Base-by-base conservation (phyloP, 2,329 filamentous ascomycete genomes). In the Aschersonia sp. region DNA sequence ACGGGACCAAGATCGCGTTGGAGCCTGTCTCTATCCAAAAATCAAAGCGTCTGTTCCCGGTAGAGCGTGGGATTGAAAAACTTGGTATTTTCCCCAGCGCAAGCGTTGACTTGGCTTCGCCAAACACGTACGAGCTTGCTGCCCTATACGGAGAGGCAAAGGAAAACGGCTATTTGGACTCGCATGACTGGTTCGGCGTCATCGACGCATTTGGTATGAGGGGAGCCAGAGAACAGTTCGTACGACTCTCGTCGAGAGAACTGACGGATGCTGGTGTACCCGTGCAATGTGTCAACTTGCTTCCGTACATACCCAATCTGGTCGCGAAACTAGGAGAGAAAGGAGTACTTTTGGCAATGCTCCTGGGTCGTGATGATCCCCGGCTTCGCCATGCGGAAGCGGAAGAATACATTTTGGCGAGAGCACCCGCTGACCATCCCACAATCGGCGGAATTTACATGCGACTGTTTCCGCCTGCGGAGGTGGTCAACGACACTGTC, bases 21-120 rank as follows among this genome's bases (percentile, higher is more conserved):
- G 92, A 97, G 64, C 90, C 92, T 1, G 92, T 97, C 6, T 94
- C 87, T 1, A 79, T 76, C 1, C 79, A 78, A 50, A 98, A 97
- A 68, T 78, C 86, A 4, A 70, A 74, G 44, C 73, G 79, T 7
- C 69, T 89, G 5, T 94, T 92, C 65, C 66, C 66, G 31, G 53
- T 60, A 12, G 49, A 68, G 48, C 61, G 58, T 32, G 63, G 59
- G 9, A 57, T 66, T 12, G 61, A 65, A 14, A 60, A 62, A 29
- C 62, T 76, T 30, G 61, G 64, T 10, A 64, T 74, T 50, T 90
- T 70, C 67, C 87, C 77, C 1, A 61, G 66, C 22, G 65, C 83
- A 7, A 71, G 75, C n/a, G 69, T 92, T 52, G 76, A 85, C 60
- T 72, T 96, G 8, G 77, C 82, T 2, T 86, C 87, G 1, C 92